Base-by-base conservation (phyloP, 1,284 basidiomycete species). In the Agroathelia rolfsii region DNA sequence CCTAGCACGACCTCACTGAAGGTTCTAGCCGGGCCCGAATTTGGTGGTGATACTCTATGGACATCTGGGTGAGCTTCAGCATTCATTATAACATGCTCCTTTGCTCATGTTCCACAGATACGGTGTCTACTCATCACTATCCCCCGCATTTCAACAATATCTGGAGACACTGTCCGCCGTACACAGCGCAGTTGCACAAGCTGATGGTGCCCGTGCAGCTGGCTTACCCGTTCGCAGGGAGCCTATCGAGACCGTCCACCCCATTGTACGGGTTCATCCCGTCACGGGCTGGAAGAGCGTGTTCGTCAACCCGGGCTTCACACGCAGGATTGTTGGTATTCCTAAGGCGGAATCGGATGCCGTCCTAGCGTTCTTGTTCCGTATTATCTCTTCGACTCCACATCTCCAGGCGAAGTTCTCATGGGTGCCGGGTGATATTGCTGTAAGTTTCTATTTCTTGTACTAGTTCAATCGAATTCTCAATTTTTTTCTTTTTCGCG, bases 301-400 rank as follows among this genome's bases (percentile, higher is more conserved):
- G 42, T 85, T 71, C 44, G 75, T 82, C 46, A 83, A 84, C 50
- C 75, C 71, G 32, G 77, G 83, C 21, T 80, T 80, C 56, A 77
- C 72, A 3, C 67, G 72, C 29, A 66, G 70, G 36, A 80, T 88
- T 48, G 56, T 85, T 34, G 83, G 78, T 28, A 61, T 87, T 6
- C 79, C 81, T 22, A 87, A 87, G 55, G 71, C 75, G 2, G 85
- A 88, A 54, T 82, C 77, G 24, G 83, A 89, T 50, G 58, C 66
- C 20, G 66, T 86, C 43, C 59, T 87, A 30, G 52, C 55, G 20
- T 79, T 86, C 56, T 59, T 88, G 37, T 85, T 80, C 64, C 69
- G 64, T 47, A 72, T 79, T 47, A 73, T 87, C 44, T 61, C 62
- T 32, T 66, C 72, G 44, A 81, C 76, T 50, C 67, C 71, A 7